phyloP scores from a whole-genome alignment of 495 filamentous ascomycete genomes.

The Aspergillus heteromorphus region DNA sequence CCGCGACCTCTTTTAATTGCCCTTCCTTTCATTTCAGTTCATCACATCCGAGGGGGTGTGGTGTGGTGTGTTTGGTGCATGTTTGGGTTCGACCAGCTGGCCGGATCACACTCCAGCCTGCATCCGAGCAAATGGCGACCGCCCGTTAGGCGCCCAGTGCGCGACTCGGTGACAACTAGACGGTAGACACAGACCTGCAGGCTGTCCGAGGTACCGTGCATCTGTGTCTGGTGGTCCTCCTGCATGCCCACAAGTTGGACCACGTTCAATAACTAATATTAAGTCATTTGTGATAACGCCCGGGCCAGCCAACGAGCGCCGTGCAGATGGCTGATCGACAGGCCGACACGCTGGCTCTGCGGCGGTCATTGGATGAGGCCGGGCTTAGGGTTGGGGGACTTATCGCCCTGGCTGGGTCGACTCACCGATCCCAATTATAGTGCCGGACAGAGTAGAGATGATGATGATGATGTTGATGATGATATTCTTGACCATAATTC shows the following conservation, averaged over 20 bases:
- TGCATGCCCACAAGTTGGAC: constrained; percentile 1
- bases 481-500: too few relatives aligned
- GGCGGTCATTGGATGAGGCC: background rate
- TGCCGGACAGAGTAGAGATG: too few relatives aligned
- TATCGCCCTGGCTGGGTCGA: background rate
- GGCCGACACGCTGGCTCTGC: constrained; percentile 15
- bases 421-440: background rate
- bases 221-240: too few relatives aligned
- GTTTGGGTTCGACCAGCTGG: background rate
- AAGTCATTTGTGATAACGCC: constrained; percentile 11
- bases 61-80: background rate
- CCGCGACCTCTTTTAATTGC: too few relatives aligned
- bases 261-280: too few relatives aligned
- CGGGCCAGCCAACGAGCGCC: constrained; percentile 9
- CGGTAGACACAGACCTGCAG: constrained; percentile 1
- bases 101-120: background rate
- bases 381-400: too few relatives aligned
- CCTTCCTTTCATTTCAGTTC: too few relatives aligned
- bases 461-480: too few relatives aligned
- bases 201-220: too few relatives aligned
- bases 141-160: constrained; percentile 20
- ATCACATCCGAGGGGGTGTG: too few relatives aligned
- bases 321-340: constrained; percentile 14
- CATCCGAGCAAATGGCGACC: constrained; percentile 14
- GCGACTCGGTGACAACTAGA: too few relatives aligned